phyloP scores from a whole-genome alignment of 352 stramenopile genomes.

The Globisporangium abappressorium region DNA sequence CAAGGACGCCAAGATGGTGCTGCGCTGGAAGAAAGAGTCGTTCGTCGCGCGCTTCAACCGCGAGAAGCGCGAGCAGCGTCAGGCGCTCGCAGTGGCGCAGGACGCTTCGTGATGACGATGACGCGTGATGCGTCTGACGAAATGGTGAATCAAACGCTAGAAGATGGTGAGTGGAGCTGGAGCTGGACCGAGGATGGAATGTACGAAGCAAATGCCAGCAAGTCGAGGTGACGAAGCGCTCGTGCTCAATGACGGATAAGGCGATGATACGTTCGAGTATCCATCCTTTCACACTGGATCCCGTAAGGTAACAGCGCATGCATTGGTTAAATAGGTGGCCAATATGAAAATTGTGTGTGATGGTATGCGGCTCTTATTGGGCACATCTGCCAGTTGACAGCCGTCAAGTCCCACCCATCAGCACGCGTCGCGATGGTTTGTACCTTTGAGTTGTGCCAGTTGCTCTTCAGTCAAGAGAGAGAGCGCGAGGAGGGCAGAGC shows the following conservation, averaged over 20 bases:
- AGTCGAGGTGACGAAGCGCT: neutral
- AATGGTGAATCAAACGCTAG: neutral
- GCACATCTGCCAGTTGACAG: neutral
- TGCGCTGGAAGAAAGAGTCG: slow-evolving; percentile 73
- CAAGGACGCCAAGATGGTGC: slow-evolving; percentile 39
- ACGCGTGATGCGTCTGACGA: neutral
- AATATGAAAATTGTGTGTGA: neutral
- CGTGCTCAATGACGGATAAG: too few relatives aligned
- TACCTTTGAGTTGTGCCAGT: neutral
- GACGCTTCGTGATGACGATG: neutral
- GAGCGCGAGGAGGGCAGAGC: neutral
- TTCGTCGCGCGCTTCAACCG: slow-evolving; percentile 81
- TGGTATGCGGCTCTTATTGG: neutral
- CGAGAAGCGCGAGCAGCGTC: slow-evolving; percentile 65
- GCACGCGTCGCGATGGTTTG: neutral
- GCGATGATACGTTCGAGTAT: neutral
- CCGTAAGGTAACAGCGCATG: neutral
- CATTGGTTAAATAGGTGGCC: neutral
- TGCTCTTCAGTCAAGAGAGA: neutral
- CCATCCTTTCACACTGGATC: too few relatives aligned
- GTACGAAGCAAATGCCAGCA: neutral
- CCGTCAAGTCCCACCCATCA: neutral
- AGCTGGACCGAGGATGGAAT: neutral
- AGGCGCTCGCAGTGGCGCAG: slow-evolving; percentile 9
- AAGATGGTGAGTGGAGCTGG: neutral